Evolutionary conservation across 2,329 filamentous ascomycete genomes (phyloP).

Genomic region (Nectriaceae sp.): DNA sequence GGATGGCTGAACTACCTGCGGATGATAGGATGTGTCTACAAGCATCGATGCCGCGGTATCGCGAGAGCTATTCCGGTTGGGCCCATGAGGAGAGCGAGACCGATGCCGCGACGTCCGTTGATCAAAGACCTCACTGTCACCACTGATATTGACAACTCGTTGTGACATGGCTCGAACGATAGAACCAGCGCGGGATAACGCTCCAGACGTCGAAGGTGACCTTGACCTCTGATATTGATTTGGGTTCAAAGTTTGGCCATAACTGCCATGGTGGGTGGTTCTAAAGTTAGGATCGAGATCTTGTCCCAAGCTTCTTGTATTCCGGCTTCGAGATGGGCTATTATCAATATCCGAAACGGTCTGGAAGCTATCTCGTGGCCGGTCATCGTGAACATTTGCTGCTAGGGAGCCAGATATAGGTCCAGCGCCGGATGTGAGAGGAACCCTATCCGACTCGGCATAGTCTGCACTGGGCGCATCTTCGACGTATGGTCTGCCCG

Average conservation of each 20-base stretch:
- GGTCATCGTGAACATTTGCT: conserved; percentile 41
- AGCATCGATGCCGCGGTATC: conserved; percentile 37
- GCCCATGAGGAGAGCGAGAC: conserved; percentile 56
- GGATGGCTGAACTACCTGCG: conserved; percentile 46
- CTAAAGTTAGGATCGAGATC: conserved; percentile 60
- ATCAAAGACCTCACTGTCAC: conserved; percentile 79
- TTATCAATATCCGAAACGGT: conserved; percentile 58
- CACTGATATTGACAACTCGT: conserved; percentile 95
- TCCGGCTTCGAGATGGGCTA: conserved; percentile 50
- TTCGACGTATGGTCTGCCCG: conserved; percentile 38
- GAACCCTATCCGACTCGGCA: conserved; percentile 60
- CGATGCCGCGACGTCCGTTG: conserved; percentile 65
- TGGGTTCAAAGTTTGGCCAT: conserved; percentile 58
- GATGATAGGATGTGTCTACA: conserved; percentile 53
- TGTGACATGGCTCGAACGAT: conserved; percentile 89
- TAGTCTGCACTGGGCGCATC: conserved; percentile 36
- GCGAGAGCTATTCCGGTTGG: conserved; percentile 30
- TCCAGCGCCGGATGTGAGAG: conserved; percentile 57
- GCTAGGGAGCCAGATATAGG: conserved; percentile 54
- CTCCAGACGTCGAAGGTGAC: conserved; percentile 63
- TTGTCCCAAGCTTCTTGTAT: conserved; percentile 55
- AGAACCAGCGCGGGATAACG: conserved; percentile 69
- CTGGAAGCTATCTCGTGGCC: conserved; percentile 57
- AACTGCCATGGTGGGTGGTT: conserved; percentile 54
- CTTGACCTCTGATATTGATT: conserved; percentile 57